A percentile compares a stretch with the other conserved stretches of the same genome.
Evolutionary conservation across 192 early-diverging fungal genomes (phyloP).

Genomic region (Coemansia sp.): DNA sequence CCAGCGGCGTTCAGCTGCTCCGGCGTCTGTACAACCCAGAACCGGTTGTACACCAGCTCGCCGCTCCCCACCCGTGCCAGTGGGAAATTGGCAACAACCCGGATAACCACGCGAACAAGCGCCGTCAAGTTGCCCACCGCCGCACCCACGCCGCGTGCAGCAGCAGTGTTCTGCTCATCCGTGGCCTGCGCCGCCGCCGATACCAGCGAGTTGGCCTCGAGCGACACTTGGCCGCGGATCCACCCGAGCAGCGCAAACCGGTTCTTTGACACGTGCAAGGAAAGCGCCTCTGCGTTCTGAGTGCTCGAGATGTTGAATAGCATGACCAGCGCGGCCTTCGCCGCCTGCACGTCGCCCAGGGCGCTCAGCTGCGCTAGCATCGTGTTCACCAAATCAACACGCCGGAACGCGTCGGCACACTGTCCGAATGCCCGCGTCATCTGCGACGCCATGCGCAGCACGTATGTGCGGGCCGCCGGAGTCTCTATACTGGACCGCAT

Average conservation of each 20-base stretch:
- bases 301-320: constrained; percentile 34
- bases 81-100: constrained; percentile 32
- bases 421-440: constrained; percentile 27
- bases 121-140: constrained; percentile 29
- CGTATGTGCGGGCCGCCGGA: constrained; percentile 17
- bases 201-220: constrained; percentile 28
- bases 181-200: not conserved
- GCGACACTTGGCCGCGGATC: constrained; percentile 31
- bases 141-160: constrained; percentile 8
- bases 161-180: not conserved
- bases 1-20: constrained; percentile 32
- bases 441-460: constrained; percentile 38
- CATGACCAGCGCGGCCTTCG: constrained; percentile 22
- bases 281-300: constrained; percentile 20
- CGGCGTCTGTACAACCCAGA: constrained; percentile 29
- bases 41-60: constrained; percentile 13
- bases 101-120: constrained; percentile 26
- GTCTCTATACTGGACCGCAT: constrained; percentile 8
- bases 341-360: constrained; percentile 37
- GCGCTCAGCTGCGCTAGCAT: constrained; percentile 29
- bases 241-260: constrained; percentile 34
- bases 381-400: constrained; percentile 18
- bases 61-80: constrained; percentile 6
- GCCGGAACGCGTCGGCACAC: constrained; percentile 12
- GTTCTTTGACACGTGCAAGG: constrained; percentile 28